Base-by-base conservation (phyloP, 345 rosid species). In the Chamaenerion angustifolium region DNA sequence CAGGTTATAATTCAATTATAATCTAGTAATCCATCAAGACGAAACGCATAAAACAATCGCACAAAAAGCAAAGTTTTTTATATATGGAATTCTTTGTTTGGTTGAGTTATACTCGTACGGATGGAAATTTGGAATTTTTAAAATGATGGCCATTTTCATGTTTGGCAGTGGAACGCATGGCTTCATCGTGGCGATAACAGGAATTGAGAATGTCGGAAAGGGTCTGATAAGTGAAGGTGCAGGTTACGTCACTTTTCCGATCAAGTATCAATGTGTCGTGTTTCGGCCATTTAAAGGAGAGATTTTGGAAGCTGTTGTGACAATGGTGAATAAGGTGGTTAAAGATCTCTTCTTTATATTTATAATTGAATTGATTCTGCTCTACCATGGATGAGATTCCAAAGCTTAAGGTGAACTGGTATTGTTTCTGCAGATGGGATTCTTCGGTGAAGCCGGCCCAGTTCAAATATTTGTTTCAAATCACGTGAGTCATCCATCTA, bases 391-490 rank as follows among this genome's bases (percentile, higher is more conserved):
- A 19, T 19, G 16, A 19, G 49, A 1, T 42, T 15, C 40, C 3
- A 4, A 15, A 40, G 17, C 48, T 0, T 48, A 18, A 57, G 16
- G 16, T 42, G 17, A 15, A 23, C 18, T 11, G 37, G 35, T 44
- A 4, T 46, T 37, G 43, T 54, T 41, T 8, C 51, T 44, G 16
- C 72, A 90, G 98, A 83, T 90, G 96, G 98, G 98, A 25, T 90
- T 86, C 68, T 90, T 83, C 17, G 98, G 95, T 0, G 96, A 86
- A 56, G 95, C 94, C 60, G 95, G 96, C 0, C 98, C 96, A n/a
- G 96, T 90, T 73, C 94, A 90, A 73, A 75, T 90, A 48, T 90
- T 90, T 64, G 89, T 86, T 67, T 90, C 98, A 14, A 90, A 81
- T 67, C 98, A 90, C 61, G 98, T 83, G 56, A 76, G 88, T 64